These are phyloP conservation scores for Ceratobasidium papillatum DNA, from an alignment of 1,284 basidiomycete genomes.

Conservation along the genomic window DNA sequence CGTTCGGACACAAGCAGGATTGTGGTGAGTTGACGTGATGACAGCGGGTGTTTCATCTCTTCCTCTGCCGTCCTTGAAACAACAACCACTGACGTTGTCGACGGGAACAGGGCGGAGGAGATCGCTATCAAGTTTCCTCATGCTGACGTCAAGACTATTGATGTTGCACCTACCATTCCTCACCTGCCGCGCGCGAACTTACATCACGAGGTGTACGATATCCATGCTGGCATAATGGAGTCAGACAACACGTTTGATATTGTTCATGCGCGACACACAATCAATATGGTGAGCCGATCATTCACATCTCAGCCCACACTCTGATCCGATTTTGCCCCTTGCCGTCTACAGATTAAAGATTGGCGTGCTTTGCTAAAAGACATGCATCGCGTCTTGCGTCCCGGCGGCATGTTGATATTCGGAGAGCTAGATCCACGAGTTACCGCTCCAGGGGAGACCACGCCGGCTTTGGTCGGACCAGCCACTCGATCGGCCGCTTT, in stretches of 20 bases:
- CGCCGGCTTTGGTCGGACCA: constrained; percentile 1
- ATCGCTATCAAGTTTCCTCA: constrained; percentile 40
- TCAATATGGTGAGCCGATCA: constrained; percentile 11
- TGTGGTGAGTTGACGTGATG: constrained; percentile 35
- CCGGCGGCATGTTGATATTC: constrained; percentile 42
- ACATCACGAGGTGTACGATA: constrained; percentile 43
- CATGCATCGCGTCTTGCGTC: constrained; percentile 40
- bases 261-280: constrained; percentile 41
- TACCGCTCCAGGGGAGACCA: background rate
- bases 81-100: background rate
- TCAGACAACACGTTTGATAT: constrained; percentile 39
- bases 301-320: background rate
- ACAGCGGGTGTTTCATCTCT: background rate
- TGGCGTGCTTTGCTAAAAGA: constrained; percentile 38
- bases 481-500: background rate
- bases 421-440: constrained; percentile 40
- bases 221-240: constrained; percentile 41
- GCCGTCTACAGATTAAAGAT: constrained; percentile 14
- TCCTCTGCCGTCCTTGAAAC: background rate
- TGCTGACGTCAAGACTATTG: constrained; percentile 42
- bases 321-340: background rate
- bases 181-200: constrained; percentile 41
- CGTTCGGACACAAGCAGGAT: constrained; percentile 40
- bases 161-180: constrained; percentile 40
- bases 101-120: constrained; percentile 40